These are phyloP conservation scores for Starmera caribaea DNA, from an alignment of 805 yeast genomes.

Conservation along the genomic window DNA sequence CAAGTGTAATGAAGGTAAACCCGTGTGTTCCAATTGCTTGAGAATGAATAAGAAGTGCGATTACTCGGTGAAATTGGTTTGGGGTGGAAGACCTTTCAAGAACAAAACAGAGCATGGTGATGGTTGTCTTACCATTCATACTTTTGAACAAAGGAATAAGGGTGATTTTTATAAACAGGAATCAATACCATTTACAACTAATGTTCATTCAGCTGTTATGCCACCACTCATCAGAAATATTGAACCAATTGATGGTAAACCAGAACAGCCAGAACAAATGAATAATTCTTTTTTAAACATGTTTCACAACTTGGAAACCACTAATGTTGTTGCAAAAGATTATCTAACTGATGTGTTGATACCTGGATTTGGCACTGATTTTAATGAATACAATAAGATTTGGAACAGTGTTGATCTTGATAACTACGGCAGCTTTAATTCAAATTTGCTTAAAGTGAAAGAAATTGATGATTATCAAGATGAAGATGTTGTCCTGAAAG, in stretches of 20 bases:
- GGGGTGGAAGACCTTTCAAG: slow-evolving; percentile 71
- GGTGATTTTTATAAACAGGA: neutral
- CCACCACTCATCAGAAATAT: neutral
- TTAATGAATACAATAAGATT: too few species aligned
- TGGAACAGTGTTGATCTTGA: too few species aligned
- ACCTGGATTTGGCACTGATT: neutral
- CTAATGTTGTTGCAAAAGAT: neutral
- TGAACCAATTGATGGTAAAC: slow-evolving; percentile 1
- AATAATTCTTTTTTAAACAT: neutral
- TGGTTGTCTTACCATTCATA: slow-evolving; percentile 10
- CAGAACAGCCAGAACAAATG: neutral
- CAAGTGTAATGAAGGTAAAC: slow-evolving; percentile 64
- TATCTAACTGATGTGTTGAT: neutral
- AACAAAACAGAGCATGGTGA: slow-evolving; percentile 21
- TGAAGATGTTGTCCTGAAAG: too few species aligned
- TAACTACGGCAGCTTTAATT: too few species aligned
- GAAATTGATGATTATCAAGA: too few species aligned
- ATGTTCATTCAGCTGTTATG: too few species aligned
- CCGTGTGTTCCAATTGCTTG: slow-evolving; percentile 47
- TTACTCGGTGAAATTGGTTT: slow-evolving; percentile 50
- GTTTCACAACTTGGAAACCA: neutral
- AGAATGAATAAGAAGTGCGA: slow-evolving; percentile 44
- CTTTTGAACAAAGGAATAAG: slow-evolving; percentile 11
- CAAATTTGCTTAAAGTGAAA: too few species aligned
- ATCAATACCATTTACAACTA: neutral